Conservation (phyloP, 495 filamentous ascomycete genomes). For the Penicillium salamii region DNA sequence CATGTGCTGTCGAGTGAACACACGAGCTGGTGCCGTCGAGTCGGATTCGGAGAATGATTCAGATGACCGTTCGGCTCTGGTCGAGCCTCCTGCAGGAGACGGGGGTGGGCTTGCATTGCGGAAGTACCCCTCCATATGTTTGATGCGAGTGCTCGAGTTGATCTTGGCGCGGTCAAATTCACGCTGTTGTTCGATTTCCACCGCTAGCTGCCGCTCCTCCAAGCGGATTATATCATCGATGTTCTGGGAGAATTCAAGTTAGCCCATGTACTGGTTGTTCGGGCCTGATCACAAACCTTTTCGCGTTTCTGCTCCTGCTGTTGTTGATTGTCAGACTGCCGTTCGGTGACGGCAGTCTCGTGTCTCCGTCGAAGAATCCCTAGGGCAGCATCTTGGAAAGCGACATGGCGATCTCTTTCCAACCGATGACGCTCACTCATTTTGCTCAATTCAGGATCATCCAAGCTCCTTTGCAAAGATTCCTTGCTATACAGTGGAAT, state of each 20-base stretch:
- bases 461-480: constrained; percentile 40
- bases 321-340: constrained; percentile 29
- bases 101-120: constrained; percentile 50
- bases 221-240: constrained; percentile 52
- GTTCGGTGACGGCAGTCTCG: constrained; percentile 30
- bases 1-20: constrained; percentile 37
- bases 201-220: constrained; percentile 72
- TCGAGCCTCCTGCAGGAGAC: constrained; percentile 18
- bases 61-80: constrained; percentile 8
- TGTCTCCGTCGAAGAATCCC: constrained; percentile 33
- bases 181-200: constrained; percentile 61
- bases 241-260: constrained; percentile 35
- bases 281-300: constrained; percentile 48
- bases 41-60: constrained; percentile 26
- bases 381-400: constrained; percentile 43
- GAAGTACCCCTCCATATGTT: constrained; percentile 79
- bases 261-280: constrained; percentile 2
- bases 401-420: constrained; percentile 57
- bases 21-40: constrained; percentile 22
- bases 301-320: constrained; percentile 49
- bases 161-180: constrained; percentile 55
- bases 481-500: constrained; percentile 40
- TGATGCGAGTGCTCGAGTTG: constrained; percentile 65
- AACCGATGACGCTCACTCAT: constrained; percentile 53
- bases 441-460: constrained; percentile 46